A percentile compares a stretch with the other conserved stretches of the same genome.
phyloP scores from a whole-genome alignment of 495 filamentous ascomycete species.

The Symbiotaphrina buchneri region DNA sequence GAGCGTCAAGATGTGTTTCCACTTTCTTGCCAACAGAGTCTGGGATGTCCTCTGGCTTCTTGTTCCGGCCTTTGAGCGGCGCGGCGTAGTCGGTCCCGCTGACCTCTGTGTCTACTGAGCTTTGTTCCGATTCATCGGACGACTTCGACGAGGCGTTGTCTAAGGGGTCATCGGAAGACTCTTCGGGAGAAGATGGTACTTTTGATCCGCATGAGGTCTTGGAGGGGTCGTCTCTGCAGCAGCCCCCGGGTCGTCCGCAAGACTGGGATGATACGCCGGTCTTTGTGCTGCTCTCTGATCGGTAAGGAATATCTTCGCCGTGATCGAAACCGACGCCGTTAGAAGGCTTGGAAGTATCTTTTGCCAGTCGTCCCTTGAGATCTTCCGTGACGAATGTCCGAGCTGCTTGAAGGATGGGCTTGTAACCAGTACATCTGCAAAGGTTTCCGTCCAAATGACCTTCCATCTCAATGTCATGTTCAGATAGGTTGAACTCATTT shows the following conservation, averaged over 20 bases:
- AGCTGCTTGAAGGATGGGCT: slow-evolving; percentile 17
- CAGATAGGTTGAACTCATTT: slow-evolving; percentile 11
- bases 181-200: slow-evolving; percentile 5
- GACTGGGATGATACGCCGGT: slow-evolving; percentile 5
- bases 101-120: slow-evolving; percentile 5
- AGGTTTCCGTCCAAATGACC: slow-evolving; percentile 19
- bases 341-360: slow-evolving; percentile 6
- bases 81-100: slow-evolving; percentile 9
- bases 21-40: slow-evolving; percentile 6
- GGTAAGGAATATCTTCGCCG: slow-evolving; percentile 6
- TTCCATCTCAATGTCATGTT: slow-evolving; percentile 14
- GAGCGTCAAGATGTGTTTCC: slow-evolving; percentile 6
- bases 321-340: no score
- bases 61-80: slow-evolving; percentile 12
- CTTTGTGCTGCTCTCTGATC: slow-evolving; percentile 1
- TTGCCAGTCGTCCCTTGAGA: slow-evolving; percentile 13
- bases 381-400: slow-evolving; percentile 28
- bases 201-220: no score
- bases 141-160: not conserved
- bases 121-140: slow-evolving; percentile 3
- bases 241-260: slow-evolving; percentile 17
- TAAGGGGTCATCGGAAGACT: slow-evolving; percentile 5
- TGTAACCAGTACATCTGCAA: slow-evolving; percentile 19
- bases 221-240: slow-evolving; percentile 15
- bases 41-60: not conserved